phyloP scores from a whole-genome alignment of 2,329 filamentous ascomycete genomes.

The Hawksworthiomyces lignivorus region DNA sequence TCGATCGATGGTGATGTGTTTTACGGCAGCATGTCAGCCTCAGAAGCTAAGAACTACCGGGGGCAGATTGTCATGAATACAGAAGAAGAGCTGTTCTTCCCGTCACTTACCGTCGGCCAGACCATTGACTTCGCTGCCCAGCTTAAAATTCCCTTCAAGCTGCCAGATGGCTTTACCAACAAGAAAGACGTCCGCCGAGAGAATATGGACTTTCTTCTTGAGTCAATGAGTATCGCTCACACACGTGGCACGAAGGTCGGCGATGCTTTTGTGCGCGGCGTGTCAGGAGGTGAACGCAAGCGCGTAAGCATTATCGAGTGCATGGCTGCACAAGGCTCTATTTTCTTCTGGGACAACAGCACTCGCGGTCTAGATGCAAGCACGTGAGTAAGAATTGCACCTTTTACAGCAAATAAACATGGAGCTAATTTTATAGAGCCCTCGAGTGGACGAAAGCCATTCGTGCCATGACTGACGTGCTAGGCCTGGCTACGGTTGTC shows the following conservation, averaged over 20 bases:
- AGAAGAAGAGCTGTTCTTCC: slow-evolving; percentile 61
- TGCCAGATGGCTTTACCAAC: slow-evolving; percentile 35
- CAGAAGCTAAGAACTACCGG: slow-evolving; percentile 33
- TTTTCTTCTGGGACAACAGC: slow-evolving; percentile 67
- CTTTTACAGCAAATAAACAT: too few relatives aligned
- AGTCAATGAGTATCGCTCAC: slow-evolving; percentile 54
- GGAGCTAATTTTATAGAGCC: slow-evolving; percentile 25
- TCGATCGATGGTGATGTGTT: slow-evolving; percentile 57
- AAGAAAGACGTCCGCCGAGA: slow-evolving; percentile 36
- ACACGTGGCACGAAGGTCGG: slow-evolving; percentile 61
- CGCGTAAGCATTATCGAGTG: slow-evolving; percentile 70
- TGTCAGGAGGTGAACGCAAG: slow-evolving; percentile 46
- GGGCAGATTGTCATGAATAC: slow-evolving; percentile 48
- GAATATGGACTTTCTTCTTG: slow-evolving; percentile 47
- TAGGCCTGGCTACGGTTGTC: slow-evolving; percentile 50
- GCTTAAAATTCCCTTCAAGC: slow-evolving; percentile 45
- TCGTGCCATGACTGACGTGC: slow-evolving; percentile 59
- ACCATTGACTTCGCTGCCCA: slow-evolving; percentile 61
- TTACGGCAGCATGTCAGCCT: slow-evolving; percentile 43
- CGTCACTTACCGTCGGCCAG: slow-evolving; percentile 58
- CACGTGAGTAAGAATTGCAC: too few relatives aligned
- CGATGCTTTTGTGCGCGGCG: slow-evolving; percentile 54
- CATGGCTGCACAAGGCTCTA: slow-evolving; percentile 48
- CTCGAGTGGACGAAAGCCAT: slow-evolving; percentile 58
- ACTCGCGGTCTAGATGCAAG: slow-evolving; percentile 58